Evolutionary conservation across 192 early-diverging fungal species (phyloP).

Genomic region (Nowakowskiella sp.): DNA sequence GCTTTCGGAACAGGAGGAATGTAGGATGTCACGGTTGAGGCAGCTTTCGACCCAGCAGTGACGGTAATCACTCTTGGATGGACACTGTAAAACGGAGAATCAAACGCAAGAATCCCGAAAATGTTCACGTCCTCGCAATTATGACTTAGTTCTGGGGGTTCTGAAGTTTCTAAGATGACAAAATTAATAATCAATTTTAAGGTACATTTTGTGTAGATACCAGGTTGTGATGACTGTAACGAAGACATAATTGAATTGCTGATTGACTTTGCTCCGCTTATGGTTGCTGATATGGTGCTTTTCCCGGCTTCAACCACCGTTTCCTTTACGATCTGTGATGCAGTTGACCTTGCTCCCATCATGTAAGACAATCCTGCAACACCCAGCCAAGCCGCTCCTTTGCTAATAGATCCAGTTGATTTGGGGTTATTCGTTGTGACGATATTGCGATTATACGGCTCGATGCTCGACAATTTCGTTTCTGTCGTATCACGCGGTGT

Average conservation of each 20-base stretch:
- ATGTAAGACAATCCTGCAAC: background rate
- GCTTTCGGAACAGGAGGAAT: conserved; percentile 23
- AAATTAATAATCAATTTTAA: too few relatives aligned
- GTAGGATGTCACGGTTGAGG: conserved; percentile 20
- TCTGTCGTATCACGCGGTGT: too few relatives aligned
- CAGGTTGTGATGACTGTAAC: too few relatives aligned
- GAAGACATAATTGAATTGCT: too few relatives aligned
- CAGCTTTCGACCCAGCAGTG: conserved; percentile 27
- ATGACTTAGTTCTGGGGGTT: too few relatives aligned
- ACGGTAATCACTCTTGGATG: conserved; percentile 26
- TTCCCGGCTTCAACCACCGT: too few relatives aligned
- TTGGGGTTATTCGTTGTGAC: background rate
- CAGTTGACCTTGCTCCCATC: background rate
- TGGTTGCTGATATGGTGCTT: too few relatives aligned
- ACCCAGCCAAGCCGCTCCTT: background rate
- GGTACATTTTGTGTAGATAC: too few relatives aligned
- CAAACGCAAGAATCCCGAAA: conserved; percentile 31
- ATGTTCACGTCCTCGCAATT: conserved; percentile 35
- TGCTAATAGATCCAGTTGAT: background rate
- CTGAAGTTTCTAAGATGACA: too few relatives aligned
- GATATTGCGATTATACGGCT: too few relatives aligned
- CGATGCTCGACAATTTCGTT: too few relatives aligned
- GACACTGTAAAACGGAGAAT: conserved; percentile 45
- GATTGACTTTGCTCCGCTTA: too few relatives aligned
- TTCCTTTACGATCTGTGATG: background rate